These are phyloP conservation scores for Suillus paluster DNA, from an alignment of 768 basidiomycete genomes.

Conservation along the genomic window DNA sequence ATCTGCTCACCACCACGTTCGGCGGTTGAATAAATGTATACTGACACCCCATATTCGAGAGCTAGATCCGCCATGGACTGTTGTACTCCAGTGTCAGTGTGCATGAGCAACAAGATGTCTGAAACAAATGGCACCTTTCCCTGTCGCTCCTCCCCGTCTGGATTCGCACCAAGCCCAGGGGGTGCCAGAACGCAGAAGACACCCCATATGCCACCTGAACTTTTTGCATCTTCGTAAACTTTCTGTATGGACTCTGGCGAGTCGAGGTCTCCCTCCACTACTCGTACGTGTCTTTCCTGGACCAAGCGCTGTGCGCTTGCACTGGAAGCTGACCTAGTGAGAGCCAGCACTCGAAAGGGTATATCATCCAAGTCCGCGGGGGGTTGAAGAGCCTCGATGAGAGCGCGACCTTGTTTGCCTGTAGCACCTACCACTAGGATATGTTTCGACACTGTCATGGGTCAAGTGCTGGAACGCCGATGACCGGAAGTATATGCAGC, in stretches of 20 bases:
- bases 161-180: constrained; percentile 45
- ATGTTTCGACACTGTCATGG: constrained; percentile 10
- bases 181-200: constrained; percentile 44
- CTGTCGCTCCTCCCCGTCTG: constrained; percentile 43
- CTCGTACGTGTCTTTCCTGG: constrained; percentile 28
- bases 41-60: constrained; percentile 39
- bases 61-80: constrained; percentile 43
- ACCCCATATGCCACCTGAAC: constrained; percentile 39
- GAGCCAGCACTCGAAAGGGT: constrained; percentile 40
- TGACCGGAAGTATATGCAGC: neutral
- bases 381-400: constrained; percentile 34
- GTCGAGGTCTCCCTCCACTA: constrained; percentile 44
- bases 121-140: constrained; percentile 36
- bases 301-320: constrained; percentile 31
- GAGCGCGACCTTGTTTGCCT: constrained; percentile 40
- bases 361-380: constrained; percentile 3
- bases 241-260: constrained; percentile 29
- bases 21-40: constrained; percentile 42
- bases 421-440: constrained; percentile 44
- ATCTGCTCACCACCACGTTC: constrained; percentile 43
- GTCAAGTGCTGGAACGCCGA: neutral
- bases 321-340: constrained; percentile 40
- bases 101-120: neutral
- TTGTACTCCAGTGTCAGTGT: neutral
- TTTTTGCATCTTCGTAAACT: constrained; percentile 40